Evolutionary conservation across 2,329 filamentous ascomycete genomes (phyloP), one percentile per base, ranked within the genome.

Genomic region (Pseudopithomyces chartarum): DNA sequence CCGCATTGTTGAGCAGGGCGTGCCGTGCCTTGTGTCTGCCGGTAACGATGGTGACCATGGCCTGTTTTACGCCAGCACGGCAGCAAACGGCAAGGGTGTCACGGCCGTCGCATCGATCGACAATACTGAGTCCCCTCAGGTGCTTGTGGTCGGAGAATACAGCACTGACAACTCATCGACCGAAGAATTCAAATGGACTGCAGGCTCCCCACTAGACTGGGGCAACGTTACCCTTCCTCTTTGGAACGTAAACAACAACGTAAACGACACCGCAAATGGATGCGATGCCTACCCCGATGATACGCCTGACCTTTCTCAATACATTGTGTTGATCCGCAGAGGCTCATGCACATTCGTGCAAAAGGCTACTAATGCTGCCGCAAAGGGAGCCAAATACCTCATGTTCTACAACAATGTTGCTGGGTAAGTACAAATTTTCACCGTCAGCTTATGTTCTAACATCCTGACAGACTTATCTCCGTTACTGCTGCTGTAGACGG

Each of bases 311-410:
- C 77, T 90, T 13, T 81, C 81, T 38, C 77, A 75, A 23, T 78
- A 83, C 48, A 81, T 89, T 43, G 85, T 87, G 2, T 80, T 89
- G 8, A 77, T 89, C 38, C 83, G 84, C 45, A 81, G 85, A 22
- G 86, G 86, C 47, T 80, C 74, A 8, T 89, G 86, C 69, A 79
- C 79, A 0, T 87, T 87, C 56, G 75, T 77, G 2, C 63, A 78
- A 12, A 88, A 89, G 75, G 80, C 80, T 1, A 66, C 75, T 39
- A 84, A 85, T 56, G 82, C 83, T 4, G 80, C 75, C 1, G 78
- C 76, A 6, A 77, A 78, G 40, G 86, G 86, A 13, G 86, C 85
- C 49, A 81, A 83, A 67, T 86, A 87, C 60, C 72, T 89, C 52
- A 73, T 89, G 61, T 76, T 87, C 64, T 89, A 88, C 73, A 88